phyloP scores from a whole-genome alignment of 2,329 filamentous ascomycete genomes.

The Coniella lustricola region DNA sequence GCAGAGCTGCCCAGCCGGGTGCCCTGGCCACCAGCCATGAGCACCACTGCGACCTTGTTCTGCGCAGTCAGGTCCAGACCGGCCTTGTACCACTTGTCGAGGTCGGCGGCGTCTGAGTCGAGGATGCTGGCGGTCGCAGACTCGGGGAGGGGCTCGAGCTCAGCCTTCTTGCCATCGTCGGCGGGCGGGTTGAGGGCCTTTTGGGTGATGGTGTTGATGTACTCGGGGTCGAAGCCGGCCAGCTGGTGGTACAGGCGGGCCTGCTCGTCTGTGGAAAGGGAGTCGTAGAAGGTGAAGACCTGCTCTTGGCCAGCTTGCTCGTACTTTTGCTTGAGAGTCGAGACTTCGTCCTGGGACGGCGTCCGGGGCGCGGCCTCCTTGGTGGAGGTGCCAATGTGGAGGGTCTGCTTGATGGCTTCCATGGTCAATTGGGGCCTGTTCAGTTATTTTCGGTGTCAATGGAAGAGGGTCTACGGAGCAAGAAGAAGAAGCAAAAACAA shows the following conservation, averaged over 20 bases:
- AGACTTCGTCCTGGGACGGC: slow-evolving; percentile 60
- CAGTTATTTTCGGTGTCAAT: background rate
- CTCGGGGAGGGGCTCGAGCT: slow-evolving; percentile 80
- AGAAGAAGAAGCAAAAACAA: background rate
- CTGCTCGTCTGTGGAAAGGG: slow-evolving; percentile 66
- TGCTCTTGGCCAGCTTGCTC: slow-evolving; percentile 69
- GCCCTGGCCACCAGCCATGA: slow-evolving; percentile 96
- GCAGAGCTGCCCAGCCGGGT: slow-evolving; percentile 90
- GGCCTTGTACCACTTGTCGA: slow-evolving; percentile 76
- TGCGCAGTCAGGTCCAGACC: slow-evolving; percentile 74
- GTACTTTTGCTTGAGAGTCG: slow-evolving; percentile 65
- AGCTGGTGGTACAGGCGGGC: slow-evolving; percentile 75
- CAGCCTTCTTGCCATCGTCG: slow-evolving; percentile 43
- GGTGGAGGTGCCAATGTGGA: slow-evolving; percentile 29
- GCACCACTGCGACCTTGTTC: slow-evolving; percentile 74
- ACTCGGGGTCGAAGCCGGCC: slow-evolving; percentile 68
- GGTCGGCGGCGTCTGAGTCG: slow-evolving; percentile 72
- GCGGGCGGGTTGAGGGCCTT: slow-evolving; percentile 72
- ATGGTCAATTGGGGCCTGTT: slow-evolving; percentile 28
- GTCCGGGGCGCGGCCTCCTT: slow-evolving; percentile 32
- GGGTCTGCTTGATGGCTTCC: slow-evolving; percentile 37
- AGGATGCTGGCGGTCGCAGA: slow-evolving; percentile 83
- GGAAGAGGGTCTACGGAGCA: background rate
- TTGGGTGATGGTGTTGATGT: slow-evolving; percentile 83
- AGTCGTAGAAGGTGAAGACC: slow-evolving; percentile 82